A percentile compares a stretch with the other conserved stretches of the same genome.
Evolutionary conservation across 1,284 basidiomycete genomes (phyloP).

Genomic region (Quambalaria eucalypti): DNA sequence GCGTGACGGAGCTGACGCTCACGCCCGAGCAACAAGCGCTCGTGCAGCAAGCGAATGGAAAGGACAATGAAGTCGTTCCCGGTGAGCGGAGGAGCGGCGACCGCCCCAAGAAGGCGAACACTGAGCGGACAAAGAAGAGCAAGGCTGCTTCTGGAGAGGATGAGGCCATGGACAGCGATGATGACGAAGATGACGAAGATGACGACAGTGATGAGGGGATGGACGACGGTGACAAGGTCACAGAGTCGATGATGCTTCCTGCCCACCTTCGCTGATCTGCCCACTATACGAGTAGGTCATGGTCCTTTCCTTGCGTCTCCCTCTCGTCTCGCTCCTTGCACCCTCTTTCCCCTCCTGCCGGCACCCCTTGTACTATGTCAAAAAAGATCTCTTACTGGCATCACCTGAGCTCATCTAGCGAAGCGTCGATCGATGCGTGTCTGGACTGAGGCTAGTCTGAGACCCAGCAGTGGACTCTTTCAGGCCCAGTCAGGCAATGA

Average conservation of each 20-base stretch:
- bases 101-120: constrained; percentile 14
- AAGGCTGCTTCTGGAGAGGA: constrained; percentile 5
- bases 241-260: constrained; percentile 34
- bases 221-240: constrained; percentile 21
- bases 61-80: constrained; percentile 22
- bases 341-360: too few species aligned
- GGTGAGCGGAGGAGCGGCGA: constrained; percentile 21
- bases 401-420: too few species aligned
- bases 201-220: constrained; percentile 22
- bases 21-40: constrained; percentile 13
- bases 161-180: constrained; percentile 9
- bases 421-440: too few species aligned
- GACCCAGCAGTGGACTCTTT: too few species aligned
- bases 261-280: constrained; percentile 12
- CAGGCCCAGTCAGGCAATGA: too few species aligned
- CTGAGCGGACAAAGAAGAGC: constrained; percentile 2
- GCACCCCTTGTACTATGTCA: too few species aligned
- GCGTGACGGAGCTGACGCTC: constrained; percentile 3
- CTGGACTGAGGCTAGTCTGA: too few species aligned
- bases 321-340: too few species aligned
- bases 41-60: constrained; percentile 1
- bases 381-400: too few species aligned
- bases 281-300: neutral
- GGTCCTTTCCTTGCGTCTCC: neutral
- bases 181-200: constrained; percentile 17